Evolutionary conservation across 768 basidiomycete species (phyloP).

Genomic region (Lentinula sp.): DNA sequence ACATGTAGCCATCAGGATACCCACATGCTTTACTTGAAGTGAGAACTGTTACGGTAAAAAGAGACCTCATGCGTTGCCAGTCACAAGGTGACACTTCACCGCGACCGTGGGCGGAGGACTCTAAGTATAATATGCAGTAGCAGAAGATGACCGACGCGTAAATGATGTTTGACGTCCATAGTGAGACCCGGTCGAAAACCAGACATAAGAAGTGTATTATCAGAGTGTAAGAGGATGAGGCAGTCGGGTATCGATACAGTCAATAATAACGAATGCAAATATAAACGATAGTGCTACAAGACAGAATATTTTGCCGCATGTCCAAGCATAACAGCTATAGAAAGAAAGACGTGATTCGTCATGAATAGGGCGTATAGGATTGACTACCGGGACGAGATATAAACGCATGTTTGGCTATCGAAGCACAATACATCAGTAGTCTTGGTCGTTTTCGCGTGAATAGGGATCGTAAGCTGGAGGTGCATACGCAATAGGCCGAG

Average conservation of each 20-base stretch:
- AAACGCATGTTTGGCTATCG: neutral
- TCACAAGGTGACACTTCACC: neutral
- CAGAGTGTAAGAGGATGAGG: neutral
- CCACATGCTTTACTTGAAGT: conserved; percentile 5
- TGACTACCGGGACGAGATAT: neutral
- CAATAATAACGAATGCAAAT: neutral
- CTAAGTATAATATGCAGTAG: neutral
- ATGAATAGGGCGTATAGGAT: neutral
- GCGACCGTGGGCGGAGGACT: neutral
- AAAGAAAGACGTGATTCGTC: neutral
- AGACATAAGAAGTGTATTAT: neutral
- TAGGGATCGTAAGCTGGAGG: conserved; percentile 40
- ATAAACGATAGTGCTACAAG: conserved; percentile 1
- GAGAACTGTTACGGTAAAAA: neutral
- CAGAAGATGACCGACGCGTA: no score
- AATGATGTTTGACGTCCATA: no score
- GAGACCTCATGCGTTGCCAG: conserved; percentile 1
- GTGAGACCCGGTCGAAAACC: neutral
- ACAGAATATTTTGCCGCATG: neutral
- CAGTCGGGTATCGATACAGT: neutral
- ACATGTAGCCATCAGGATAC: conserved; percentile 6
- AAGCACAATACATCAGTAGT: neutral
- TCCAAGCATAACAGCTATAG: neutral
- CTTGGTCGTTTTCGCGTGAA: neutral
- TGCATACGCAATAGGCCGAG: conserved; percentile 41